These are phyloP conservation scores for Cercospora sp. DNA, from an alignment of 2,329 filamentous ascomycete genomes.

Conservation along the genomic window DNA sequence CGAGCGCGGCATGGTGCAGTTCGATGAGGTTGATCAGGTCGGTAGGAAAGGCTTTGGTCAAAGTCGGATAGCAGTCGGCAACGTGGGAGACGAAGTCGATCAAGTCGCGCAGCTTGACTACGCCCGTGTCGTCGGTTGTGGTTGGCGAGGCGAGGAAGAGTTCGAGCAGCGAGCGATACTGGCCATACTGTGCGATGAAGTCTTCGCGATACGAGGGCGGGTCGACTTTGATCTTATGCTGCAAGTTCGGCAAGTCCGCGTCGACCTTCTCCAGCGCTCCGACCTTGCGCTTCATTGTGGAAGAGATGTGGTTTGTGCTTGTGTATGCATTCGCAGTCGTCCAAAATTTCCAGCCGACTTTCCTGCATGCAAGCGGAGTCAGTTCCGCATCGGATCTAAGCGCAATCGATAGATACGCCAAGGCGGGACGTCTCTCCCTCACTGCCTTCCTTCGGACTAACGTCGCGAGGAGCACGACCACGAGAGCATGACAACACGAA, in stretches of 20 bases:
- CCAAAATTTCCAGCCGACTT: conserved; percentile 4
- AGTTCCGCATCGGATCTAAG: background rate
- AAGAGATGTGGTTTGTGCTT: background rate
- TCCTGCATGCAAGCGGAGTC: background rate
- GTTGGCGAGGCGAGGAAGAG: conserved; percentile 85
- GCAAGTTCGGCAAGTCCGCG: conserved; percentile 83
- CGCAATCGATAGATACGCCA: background rate
- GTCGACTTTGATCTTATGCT: conserved; percentile 88
- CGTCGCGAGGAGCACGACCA: too few species aligned
- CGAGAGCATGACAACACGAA: background rate
- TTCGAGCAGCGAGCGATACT: conserved; percentile 87
- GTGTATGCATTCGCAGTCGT: background rate
- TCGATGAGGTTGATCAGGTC: conserved; percentile 80
- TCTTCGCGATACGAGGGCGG: conserved; percentile 89
- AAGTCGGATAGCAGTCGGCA: conserved; percentile 85
- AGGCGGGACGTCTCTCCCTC: background rate
- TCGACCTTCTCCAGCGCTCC: conserved; percentile 94
- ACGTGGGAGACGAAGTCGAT: conserved; percentile 94
- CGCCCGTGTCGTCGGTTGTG: conserved; percentile 72
- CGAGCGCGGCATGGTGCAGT: conserved; percentile 77
- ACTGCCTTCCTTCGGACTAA: too few species aligned
- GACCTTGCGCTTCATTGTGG: conserved; percentile 83
- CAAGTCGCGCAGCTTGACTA: conserved; percentile 83
- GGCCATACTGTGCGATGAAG: conserved; percentile 81
- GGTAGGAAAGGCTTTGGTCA: conserved; percentile 73